Evolutionary conservation across 1,139 yeast species (phyloP).

Genomic region (Diutina catenulata): DNA sequence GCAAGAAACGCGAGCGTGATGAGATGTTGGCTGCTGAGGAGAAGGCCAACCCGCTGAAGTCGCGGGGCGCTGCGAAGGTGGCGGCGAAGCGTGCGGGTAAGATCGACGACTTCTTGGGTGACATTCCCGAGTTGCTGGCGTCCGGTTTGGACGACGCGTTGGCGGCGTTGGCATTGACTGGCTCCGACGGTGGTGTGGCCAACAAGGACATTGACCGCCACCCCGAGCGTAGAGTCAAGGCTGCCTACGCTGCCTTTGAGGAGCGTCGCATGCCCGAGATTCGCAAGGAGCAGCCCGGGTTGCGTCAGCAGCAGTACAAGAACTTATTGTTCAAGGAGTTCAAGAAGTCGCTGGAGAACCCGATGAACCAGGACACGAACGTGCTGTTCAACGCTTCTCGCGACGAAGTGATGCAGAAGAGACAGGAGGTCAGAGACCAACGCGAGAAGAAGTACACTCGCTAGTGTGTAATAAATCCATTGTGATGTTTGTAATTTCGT

Average conservation of each 20-base stretch:
- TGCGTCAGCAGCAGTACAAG: constrained; percentile 69
- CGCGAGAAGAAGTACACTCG: constrained; percentile 36
- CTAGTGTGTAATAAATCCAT: too few relatives aligned
- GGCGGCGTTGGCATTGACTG: constrained; percentile 61
- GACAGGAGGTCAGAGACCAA: constrained; percentile 36
- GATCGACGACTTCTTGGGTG: constrained; percentile 42
- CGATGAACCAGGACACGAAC: constrained; percentile 70
- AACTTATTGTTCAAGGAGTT: constrained; percentile 69
- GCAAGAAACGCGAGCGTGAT: constrained; percentile 56
- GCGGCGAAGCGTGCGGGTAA: constrained; percentile 54
- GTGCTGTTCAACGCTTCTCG: constrained; percentile 50
- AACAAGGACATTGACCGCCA: constrained; percentile 69
- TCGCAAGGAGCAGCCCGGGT: constrained; percentile 69
- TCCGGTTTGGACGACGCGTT: constrained; percentile 69
- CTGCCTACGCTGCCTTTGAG: constrained; percentile 64
- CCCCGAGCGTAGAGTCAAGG: constrained; percentile 82
- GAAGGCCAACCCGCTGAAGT: constrained; percentile 47
- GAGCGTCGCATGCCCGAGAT: constrained; percentile 63
- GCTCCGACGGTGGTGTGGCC: constrained; percentile 40
- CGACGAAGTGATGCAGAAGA: constrained; percentile 41
- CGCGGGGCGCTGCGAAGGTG: constrained; percentile 64
- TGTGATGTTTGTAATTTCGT: too few relatives aligned
- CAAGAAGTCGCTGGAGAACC: constrained; percentile 71
- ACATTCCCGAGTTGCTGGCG: constrained; percentile 50
- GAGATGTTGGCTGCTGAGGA: constrained; percentile 53